Percentiles rank a stretch among this genome's conserved stretches.
Evolutionary conservation across 306 rosid genomes (phyloP).

Genomic region (Prunus fruticosa): DNA sequence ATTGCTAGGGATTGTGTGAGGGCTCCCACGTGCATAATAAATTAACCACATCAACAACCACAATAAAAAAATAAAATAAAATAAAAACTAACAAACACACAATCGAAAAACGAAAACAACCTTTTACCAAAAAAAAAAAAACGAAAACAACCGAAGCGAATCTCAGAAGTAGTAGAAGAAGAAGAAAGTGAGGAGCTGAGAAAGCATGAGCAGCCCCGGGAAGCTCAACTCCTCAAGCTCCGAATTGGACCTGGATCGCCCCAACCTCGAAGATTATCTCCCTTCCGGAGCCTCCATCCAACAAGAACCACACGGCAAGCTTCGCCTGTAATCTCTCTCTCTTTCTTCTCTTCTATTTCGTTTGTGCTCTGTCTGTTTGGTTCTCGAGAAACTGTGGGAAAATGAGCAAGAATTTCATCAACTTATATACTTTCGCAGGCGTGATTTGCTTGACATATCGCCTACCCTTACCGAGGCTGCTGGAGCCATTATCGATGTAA

Average conservation of each 20-base stretch:
- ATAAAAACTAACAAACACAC: background rate
- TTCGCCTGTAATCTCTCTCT: slow-evolving; percentile 52
- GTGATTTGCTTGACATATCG: slow-evolving; percentile 85
- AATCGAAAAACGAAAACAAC: background rate
- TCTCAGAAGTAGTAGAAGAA: background rate
- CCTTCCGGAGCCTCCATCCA: slow-evolving; percentile 84
- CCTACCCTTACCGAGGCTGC: slow-evolving; percentile 93
- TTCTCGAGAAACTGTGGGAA: slow-evolving; percentile 4
- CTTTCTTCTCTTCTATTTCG: background rate
- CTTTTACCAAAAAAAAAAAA: background rate
- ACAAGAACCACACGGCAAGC: slow-evolving; percentile 77
- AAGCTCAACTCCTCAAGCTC: slow-evolving; percentile 60
- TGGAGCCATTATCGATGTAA: slow-evolving; percentile 94
- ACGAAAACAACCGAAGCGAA: background rate
- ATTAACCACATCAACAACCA: background rate
- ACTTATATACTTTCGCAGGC: slow-evolving; percentile 39
- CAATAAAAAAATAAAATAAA: background rate
- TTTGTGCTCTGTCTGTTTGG: slow-evolving; percentile 11
- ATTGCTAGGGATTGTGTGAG: background rate
- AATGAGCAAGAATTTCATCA: background rate
- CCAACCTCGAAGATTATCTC: slow-evolving; percentile 91
- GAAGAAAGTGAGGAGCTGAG: background rate
- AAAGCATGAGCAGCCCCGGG: slow-evolving; percentile 35
- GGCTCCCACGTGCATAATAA: background rate
- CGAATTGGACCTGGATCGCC: slow-evolving; percentile 88